Evolutionary conservation across 768 basidiomycete species (phyloP), one percentile per base, ranked within the genome.

Genomic region (Calocybe indica): DNA sequence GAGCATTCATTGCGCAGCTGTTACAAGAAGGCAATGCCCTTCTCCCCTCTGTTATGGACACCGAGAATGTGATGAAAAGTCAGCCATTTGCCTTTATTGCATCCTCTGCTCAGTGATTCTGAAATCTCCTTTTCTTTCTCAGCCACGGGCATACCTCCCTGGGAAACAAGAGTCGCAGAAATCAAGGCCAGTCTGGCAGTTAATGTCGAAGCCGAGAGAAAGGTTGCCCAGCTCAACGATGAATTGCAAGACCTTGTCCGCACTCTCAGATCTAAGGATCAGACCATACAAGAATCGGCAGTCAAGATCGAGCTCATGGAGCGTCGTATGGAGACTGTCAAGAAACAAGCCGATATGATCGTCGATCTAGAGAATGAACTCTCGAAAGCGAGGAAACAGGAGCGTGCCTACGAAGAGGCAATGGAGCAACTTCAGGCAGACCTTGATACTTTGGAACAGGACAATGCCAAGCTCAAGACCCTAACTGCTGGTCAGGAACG

Each of bases 271-370:
- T 68, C 80, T n/a, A 83, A 90, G 67, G 96, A 98, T 52, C 92
- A 96, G 72, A 76, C 67, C 22, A 83, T 92, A 33, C 92, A 97
- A 63, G 96, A 98, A 59, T 74, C 83, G 5, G 71, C 73, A 2
- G 93, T 97, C 47, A 97, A 94, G 73, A 92, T 97, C 48, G 92
- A 97, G 62, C 75, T 94, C 10, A 88, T 98, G 81, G 93, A 96
- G 61, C 82, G 93, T 40, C 80, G 92, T 31, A 83, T 93, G 75
- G 94, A 98, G 61, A 78, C 83, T 1, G 85, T 83, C 51, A 94
- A 92, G 76, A 91, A 87, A 62, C 91, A 95, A 66, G 83, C 85
- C 4, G 95, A 97, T 47, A 69, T 77, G 6, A 87, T 97, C 44
- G 64, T 72, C 10, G 87, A 91, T 51, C 79, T 98, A 13, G 93